These are phyloP conservation scores for Blastocystis sp. DNA, from an alignment of 352 stramenopile species.

Conservation along the genomic window DNA sequence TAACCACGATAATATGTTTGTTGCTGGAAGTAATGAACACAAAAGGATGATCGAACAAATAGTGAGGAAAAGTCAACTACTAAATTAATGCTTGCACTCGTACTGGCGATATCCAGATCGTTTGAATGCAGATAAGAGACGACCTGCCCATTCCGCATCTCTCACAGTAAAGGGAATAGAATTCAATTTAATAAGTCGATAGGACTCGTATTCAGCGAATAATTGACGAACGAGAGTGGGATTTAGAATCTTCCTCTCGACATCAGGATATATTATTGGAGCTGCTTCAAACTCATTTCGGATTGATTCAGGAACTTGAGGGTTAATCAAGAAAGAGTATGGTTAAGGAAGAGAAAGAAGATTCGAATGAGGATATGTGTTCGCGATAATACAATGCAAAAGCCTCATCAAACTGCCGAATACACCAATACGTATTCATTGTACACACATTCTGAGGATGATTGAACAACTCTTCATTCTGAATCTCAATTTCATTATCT, in stretches of 20 bases:
- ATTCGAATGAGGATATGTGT: slow-evolving; percentile 42
- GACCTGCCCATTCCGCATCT: background rate
- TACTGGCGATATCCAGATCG: background rate
- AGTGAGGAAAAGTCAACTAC: no score
- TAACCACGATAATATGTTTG: background rate
- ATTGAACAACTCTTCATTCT: background rate
- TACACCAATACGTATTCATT: slow-evolving; percentile 60
- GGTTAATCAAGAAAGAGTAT: slow-evolving; percentile 10
- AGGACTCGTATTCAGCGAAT: background rate
- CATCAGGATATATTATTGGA: background rate
- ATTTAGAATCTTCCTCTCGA: background rate
- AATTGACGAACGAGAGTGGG: background rate
- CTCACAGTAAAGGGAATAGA: background rate
- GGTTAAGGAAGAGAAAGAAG: background rate
- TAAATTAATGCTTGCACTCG: background rate
- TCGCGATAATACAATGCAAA: slow-evolving; percentile 40
- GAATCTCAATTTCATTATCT: background rate
- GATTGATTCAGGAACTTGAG: background rate
- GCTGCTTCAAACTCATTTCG: background rate
- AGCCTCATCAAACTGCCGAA: slow-evolving; percentile 16
- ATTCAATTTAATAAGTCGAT: background rate
- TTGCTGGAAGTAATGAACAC: background rate
- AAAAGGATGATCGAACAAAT: background rate
- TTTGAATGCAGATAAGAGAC: background rate
- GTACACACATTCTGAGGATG: slow-evolving; percentile 38